Conservation (phyloP, 495 filamentous ascomycete genomes). For the Penicillium manginii region DNA sequence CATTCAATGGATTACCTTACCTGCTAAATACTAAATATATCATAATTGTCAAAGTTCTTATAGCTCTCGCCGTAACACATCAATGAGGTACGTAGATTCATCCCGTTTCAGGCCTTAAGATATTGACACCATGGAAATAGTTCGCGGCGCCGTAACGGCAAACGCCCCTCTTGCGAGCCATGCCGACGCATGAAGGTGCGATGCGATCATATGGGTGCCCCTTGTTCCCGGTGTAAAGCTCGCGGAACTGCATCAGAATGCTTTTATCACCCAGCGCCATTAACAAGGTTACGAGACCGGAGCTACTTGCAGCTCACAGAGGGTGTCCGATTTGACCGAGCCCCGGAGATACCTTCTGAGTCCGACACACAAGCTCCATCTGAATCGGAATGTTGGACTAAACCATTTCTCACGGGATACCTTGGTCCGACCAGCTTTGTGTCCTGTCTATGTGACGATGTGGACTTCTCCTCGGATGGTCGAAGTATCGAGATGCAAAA, state of each 20-base stretch:
- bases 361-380: background rate
- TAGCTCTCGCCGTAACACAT: too few species aligned
- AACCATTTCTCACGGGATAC: conserved; percentile 32
- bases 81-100: conserved; percentile 8
- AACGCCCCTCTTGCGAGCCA: conserved; percentile 51
- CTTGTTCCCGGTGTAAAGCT: conserved; percentile 32
- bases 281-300: conserved; percentile 27
- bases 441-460: conserved; percentile 24
- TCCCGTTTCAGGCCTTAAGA: background rate
- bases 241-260: conserved; percentile 32
- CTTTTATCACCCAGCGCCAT: conserved; percentile 45
- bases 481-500: conserved; percentile 9
- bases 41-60: too few species aligned
- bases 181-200: conserved; percentile 52
- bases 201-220: conserved; percentile 46
- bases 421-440: conserved; percentile 40
- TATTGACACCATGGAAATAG: conserved; percentile 6
- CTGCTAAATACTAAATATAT: background rate
- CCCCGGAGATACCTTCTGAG: conserved; percentile 1
- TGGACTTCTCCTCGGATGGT: conserved; percentile 18
- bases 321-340: conserved; percentile 19
- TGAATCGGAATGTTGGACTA: background rate
- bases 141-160: conserved; percentile 48
- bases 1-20: background rate
- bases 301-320: conserved; percentile 17